Evolutionary conservation across 176 grass and related monocot species (phyloP).

Genomic region (Urochloa ruziziensis): DNA sequence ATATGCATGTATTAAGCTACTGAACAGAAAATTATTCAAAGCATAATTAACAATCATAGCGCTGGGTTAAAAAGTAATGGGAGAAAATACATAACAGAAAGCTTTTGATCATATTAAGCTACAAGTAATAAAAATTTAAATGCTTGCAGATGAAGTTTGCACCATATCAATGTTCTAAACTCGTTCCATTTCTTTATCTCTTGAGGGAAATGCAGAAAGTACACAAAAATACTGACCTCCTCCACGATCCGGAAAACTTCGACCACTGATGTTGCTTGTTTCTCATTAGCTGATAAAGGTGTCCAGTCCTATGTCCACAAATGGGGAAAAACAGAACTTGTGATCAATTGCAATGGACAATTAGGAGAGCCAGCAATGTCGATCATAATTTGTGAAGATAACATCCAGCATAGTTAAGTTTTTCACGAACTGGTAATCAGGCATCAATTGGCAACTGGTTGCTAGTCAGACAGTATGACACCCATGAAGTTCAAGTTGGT

Average conservation of each 20-base stretch:
- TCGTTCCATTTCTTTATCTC: neutral
- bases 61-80: neutral
- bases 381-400: neutral
- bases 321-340: slow-evolving; percentile 21
- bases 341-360: slow-evolving; percentile 1
- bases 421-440: neutral
- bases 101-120: neutral
- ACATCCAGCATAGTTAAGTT: neutral
- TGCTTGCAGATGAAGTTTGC: slow-evolving; percentile 11
- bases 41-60: neutral
- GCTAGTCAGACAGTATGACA: neutral
- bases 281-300: slow-evolving; percentile 70
- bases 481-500: neutral
- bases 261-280: slow-evolving; percentile 70
- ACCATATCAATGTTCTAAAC: slow-evolving; percentile 17
- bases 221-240: slow-evolving; percentile 57
- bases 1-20: neutral
- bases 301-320: slow-evolving; percentile 61
- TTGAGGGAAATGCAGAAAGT: slow-evolving; percentile 5
- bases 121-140: neutral
- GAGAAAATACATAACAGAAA: slow-evolving; percentile 5
- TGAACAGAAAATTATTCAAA: neutral
- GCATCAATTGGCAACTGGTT: neutral
- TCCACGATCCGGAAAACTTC: slow-evolving; percentile 92
- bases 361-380: neutral